A percentile compares a stretch with the other conserved stretches of the same genome.
phyloP scores from a whole-genome alignment of 768 basidiomycete species.

The Leccinum disarticulatum region DNA sequence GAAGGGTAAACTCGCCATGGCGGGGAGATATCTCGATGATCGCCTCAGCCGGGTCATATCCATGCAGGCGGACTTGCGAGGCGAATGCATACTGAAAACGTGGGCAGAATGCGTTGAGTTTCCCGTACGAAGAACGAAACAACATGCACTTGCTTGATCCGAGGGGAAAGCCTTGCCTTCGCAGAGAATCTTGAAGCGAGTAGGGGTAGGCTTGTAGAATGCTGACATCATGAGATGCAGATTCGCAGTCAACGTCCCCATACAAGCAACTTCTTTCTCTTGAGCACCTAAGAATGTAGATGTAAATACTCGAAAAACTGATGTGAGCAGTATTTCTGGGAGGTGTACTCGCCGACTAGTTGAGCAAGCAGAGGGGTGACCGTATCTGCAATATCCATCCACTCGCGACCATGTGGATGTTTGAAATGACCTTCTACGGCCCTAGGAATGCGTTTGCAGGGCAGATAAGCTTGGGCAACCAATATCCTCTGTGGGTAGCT shows the following conservation, averaged over 20 bases:
- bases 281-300: constrained; percentile 63
- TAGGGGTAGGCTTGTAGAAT: constrained; percentile 87
- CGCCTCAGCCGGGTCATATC: constrained; percentile 67
- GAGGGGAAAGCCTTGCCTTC: constrained; percentile 95
- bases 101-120: constrained; percentile 11
- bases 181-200: constrained; percentile 91
- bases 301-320: constrained; percentile 13
- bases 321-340: constrained; percentile 2
- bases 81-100: constrained; percentile 84
- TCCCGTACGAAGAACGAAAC: constrained; percentile 9
- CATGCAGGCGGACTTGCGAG: constrained; percentile 85
- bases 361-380: constrained; percentile 75
- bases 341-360: constrained; percentile 65
- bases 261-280: constrained; percentile 90
- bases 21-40: constrained; percentile 82
- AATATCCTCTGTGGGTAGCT: constrained; percentile 23
- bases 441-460: constrained; percentile 40
- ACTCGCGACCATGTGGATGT: constrained; percentile 82
- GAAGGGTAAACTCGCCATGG: constrained; percentile 78
- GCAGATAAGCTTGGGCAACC: constrained; percentile 6
- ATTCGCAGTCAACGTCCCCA: constrained; percentile 93
- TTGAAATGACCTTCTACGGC: constrained; percentile 87
- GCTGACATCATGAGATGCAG: constrained; percentile 92
- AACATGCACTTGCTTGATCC: constrained; percentile 69
- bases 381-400: constrained; percentile 75